Evolutionary conservation across 2,329 filamentous ascomycete species (phyloP), one percentile per base, ranked within the genome.

Genomic region (Alternaria brassicae): DNA sequence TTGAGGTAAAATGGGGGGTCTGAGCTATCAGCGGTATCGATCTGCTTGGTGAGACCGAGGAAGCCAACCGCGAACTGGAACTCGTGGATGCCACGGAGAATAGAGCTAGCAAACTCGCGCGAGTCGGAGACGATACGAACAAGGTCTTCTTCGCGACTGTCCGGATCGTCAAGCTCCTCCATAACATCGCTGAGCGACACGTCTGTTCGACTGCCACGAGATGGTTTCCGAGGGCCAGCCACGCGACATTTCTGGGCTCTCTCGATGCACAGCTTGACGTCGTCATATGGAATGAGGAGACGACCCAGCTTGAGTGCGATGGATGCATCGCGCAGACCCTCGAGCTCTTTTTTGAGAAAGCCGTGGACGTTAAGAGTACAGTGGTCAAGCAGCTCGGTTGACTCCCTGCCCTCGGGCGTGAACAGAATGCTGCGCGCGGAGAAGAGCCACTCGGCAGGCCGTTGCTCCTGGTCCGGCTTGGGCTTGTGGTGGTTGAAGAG

Each of bases 61-160:
- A 94, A 95, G 78, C 94, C 94, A 73, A 98, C 87, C 0, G 93
- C 94, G 71, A 99, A 92, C 77, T 99, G 95, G 12, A 99, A 91
- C 77, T 99, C 95, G 75, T 97, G 96, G 66, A 99, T 92, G 51
- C 95, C 95, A 42, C 92, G 88, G 49, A 99, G 82, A 40, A 97
- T 89, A 1, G 95, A 97, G 75, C 91, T 91, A 56, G 93, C 85
- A 73, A 99, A 95, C 63, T 97, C 93, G 70, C 93, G 94, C 0
- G 93, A 97, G 72, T 97, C 93, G 0, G 93, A 93, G 0, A 97
- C 91, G 0, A 91, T 90, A 74, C 91, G 90, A 56, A 93, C 89
- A 56, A 97, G 84, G 28, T 87, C 84, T 54, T 91, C 88, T 64
- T 87, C 85, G 61, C 78, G 84, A 67, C 81, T 91, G n/a, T 87